These are phyloP conservation scores for Chaetomium cochliodes DNA, from an alignment of 495 filamentous ascomycete species.

Conservation along the genomic window DNA sequence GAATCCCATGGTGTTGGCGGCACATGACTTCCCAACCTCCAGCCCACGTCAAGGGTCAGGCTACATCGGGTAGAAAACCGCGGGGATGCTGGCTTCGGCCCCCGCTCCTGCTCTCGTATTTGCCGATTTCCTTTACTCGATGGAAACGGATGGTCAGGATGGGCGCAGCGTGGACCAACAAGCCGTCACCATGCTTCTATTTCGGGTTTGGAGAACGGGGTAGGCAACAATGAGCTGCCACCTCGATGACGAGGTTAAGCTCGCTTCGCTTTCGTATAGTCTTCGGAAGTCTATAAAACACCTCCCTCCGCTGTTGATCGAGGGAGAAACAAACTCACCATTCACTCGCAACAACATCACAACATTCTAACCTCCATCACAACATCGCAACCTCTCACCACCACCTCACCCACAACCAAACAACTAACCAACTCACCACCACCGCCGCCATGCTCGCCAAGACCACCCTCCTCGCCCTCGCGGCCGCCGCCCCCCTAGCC, in stretches of 20 bases:
- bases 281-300: not conserved
- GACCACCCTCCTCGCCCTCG: constrained; percentile 27
- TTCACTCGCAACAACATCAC: not conserved
- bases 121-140: constrained; percentile 5
- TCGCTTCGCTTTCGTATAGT: not conserved
- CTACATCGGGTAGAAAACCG: not conserved
- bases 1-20: not conserved
- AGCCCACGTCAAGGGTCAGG: not conserved
- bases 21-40: constrained; percentile 9
- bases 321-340: not conserved
- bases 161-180: constrained; percentile 1
- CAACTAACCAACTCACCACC: not conserved
- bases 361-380: too few relatives aligned
- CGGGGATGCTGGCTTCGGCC: not conserved
- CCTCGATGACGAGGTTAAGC: not conserved
- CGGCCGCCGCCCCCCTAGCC: constrained; percentile 25
- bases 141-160: not conserved
- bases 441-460: constrained; percentile 11
- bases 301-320: not conserved
- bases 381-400: not conserved
- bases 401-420: not conserved
- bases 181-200: not conserved
- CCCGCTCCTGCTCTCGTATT: constrained; percentile 13
- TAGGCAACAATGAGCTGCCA: not conserved
- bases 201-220: not conserved